Evolutionary conservation across 345 rosid genomes (phyloP), one percentile per base, ranked within the genome.

Genomic region (Brassica incana): DNA sequence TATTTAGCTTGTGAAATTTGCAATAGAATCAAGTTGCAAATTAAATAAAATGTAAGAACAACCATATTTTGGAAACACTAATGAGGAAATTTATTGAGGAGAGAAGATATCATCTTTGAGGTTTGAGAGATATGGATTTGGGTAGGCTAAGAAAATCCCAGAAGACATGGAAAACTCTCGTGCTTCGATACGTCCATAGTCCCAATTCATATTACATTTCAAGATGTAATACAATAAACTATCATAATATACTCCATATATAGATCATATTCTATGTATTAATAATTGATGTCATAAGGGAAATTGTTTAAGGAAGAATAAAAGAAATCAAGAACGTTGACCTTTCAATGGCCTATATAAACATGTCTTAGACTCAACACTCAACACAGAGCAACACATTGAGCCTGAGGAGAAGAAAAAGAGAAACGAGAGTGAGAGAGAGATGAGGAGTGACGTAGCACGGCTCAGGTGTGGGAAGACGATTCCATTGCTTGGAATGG

Each of bases 151-250:
- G 82, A 72, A 92, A 80, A 93, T 91, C 93, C 92, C 94, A 75
- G 35, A 76, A 83, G 89, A 91, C 95, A 91, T 77, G 98, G 97
- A 86, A 61, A 80, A 81, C 87, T 93, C 94, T 85, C 91, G 65
- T 81, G 82, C 83, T 84, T 79, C 83, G 77, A 90, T 83, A 79
- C 79, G 82, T 65, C 43, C 62, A 23, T 69, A 61, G 25, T 75
- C 83, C 54, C 62, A 65, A 38, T 59, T 71, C 65, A 6, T 30
- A 5, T 59, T 71, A 52, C 61, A 73, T 68, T 69, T 27, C 33
- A 69, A 59, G 36, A 12, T 62, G 5, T 62, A 18, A 8, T 58
- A 61, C 72, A 69, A 12, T 69, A 18, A 48, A 58, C 16, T 14
- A 63, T 68, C 50, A 62, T 71, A 32, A 61, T 10, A 72, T 15